phyloP scores from a whole-genome alignment of 2,329 filamentous ascomycete genomes.

The Diplodia mutila region DNA sequence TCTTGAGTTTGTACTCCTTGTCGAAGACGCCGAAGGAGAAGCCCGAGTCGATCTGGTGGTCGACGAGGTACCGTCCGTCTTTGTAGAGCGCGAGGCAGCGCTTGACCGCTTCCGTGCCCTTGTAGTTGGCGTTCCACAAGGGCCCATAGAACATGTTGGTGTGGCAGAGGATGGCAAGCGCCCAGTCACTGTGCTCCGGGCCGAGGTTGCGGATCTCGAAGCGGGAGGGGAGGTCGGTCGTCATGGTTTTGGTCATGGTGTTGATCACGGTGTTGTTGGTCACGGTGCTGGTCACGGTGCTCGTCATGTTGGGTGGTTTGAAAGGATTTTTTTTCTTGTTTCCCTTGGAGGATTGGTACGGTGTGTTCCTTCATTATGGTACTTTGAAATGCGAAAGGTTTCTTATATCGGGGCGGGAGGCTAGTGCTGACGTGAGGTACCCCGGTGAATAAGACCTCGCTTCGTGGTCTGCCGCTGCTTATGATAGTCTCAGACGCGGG shows the following conservation, averaged over 20 bases:
- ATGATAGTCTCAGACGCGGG: neutral
- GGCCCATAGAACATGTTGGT: slow-evolving; percentile 38
- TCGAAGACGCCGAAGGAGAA: slow-evolving; percentile 47
- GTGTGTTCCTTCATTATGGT: neutral
- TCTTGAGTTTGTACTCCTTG: slow-evolving; percentile 43
- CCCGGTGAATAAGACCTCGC: neutral
- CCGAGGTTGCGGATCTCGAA: slow-evolving; percentile 39
- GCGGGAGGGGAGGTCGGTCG: slow-evolving; percentile 31
- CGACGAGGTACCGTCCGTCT: slow-evolving; percentile 35
- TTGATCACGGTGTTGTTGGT: neutral
- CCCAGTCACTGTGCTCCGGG: slow-evolving; percentile 37
- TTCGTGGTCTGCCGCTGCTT: neutral
- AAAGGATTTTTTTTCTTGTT: too few species aligned
- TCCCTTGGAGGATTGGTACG: neutral
- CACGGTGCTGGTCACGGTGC: neutral
- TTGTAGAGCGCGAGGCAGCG: slow-evolving; percentile 27
- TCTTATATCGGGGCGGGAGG: neutral
- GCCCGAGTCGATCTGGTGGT: slow-evolving; percentile 41
- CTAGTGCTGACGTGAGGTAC: slow-evolving; percentile 19
- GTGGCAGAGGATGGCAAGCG: slow-evolving; percentile 37
- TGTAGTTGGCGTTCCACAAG: slow-evolving; percentile 33
- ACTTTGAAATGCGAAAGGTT: neutral
- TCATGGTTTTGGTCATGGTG: neutral
- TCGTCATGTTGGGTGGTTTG: neutral
- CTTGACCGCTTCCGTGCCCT: slow-evolving; percentile 24